Evolutionary conservation across 2,329 filamentous ascomycete genomes (phyloP).

Genomic region (Colletotrichum tofieldiae): DNA sequence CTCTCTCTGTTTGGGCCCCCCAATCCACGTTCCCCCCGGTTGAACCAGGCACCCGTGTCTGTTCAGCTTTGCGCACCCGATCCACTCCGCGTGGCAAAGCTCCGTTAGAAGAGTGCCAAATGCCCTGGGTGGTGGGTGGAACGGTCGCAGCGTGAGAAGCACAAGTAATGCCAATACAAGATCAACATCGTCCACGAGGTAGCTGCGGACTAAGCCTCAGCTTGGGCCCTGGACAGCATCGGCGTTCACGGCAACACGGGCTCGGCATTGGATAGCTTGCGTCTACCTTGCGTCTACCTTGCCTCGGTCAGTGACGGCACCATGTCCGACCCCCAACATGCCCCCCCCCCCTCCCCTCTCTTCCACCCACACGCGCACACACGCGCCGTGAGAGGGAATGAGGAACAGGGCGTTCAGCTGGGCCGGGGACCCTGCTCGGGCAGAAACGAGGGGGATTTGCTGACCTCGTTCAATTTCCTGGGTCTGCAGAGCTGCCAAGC

Average conservation of each 20-base stretch:
- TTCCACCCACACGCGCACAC: constrained; percentile 6
- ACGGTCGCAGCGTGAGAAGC: background rate
- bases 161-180: background rate
- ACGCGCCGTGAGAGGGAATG: background rate
- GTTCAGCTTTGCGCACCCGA: constrained; percentile 10
- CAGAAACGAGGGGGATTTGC: constrained; percentile 35
- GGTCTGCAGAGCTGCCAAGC: constrained; percentile 37
- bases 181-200: background rate
- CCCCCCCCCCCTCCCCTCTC: background rate
- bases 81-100: background rate
- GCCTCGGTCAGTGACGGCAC: constrained; percentile 26
- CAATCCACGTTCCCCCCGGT: constrained; percentile 20
- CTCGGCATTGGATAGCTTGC: constrained; percentile 12
- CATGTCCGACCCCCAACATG: constrained; percentile 20
- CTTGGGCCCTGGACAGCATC: background rate
- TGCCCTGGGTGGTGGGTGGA: background rate
- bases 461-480: constrained; percentile 36
- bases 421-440: constrained; percentile 22
- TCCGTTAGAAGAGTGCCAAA: background rate
- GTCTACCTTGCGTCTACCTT: background rate
- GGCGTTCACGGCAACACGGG: constrained; percentile 13
- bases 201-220: background rate
- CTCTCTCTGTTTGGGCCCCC: background rate
- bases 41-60: constrained; percentile 5
- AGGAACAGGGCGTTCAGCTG: constrained; percentile 26